These are phyloP conservation scores for Debaryomyces psychrophilus DNA, from an alignment of 1,139 yeast species.

Conservation along the genomic window DNA sequence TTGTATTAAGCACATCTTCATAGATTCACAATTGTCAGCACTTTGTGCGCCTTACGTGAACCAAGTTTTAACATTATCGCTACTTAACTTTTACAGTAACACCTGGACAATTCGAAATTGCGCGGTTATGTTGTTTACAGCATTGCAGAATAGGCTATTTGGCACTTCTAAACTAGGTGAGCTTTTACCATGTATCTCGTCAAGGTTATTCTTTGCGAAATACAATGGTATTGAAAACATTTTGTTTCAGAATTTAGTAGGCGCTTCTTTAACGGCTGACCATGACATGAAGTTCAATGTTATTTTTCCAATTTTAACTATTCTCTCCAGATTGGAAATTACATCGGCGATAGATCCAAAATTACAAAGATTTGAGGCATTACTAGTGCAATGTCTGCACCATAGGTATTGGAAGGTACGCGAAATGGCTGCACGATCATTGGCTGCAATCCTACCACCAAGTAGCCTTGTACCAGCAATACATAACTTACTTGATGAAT, in stretches of 20 bases:
- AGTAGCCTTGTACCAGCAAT: slow-evolving; percentile 20
- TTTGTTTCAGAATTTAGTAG: slow-evolving; percentile 47
- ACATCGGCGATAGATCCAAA: slow-evolving; percentile 49
- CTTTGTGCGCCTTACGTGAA: slow-evolving; percentile 57
- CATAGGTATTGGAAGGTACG: slow-evolving; percentile 78
- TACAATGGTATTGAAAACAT: slow-evolving; percentile 55
- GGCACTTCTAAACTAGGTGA: slow-evolving; percentile 54
- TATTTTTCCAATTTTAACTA: slow-evolving; percentile 73
- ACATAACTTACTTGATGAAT: slow-evolving; percentile 10
- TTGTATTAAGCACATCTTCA: slow-evolving; percentile 73
- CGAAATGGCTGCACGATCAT: slow-evolving; percentile 78
- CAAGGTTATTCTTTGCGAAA: slow-evolving; percentile 68
- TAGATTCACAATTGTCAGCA: slow-evolving; percentile 64
- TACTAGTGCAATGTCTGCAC: slow-evolving; percentile 50
- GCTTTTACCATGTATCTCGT: slow-evolving; percentile 44
- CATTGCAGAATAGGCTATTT: slow-evolving; percentile 77
- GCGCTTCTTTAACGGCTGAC: slow-evolving; percentile 17
- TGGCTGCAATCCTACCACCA: slow-evolving; percentile 52
- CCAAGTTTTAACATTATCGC: slow-evolving; percentile 59
- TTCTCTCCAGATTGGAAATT: slow-evolving; percentile 68
- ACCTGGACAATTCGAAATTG: slow-evolving; percentile 91
- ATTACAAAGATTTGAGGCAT: slow-evolving; percentile 50
- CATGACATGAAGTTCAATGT: slow-evolving; percentile 24
- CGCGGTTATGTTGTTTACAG: slow-evolving; percentile 89
- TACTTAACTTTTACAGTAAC: slow-evolving; percentile 62